These are phyloP conservation scores for Nemophila menziesii DNA, from an alignment of 257 asterid species.

Conservation along the genomic window DNA sequence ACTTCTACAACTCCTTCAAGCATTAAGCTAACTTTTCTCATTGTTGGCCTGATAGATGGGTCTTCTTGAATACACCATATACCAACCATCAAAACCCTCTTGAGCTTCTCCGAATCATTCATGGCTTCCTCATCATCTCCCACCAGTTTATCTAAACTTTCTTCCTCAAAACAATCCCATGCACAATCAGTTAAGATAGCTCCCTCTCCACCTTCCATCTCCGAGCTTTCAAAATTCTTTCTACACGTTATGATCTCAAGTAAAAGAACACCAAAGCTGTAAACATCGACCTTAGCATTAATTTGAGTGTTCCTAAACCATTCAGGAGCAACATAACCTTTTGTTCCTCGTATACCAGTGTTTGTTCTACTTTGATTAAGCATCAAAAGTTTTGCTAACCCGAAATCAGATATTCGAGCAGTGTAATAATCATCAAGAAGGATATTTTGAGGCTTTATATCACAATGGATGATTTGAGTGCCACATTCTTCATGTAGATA, in stretches of 20 bases:
- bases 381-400: slow-evolving; percentile 41
- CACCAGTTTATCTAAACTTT: slow-evolving; percentile 13
- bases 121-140: slow-evolving; percentile 6
- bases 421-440: slow-evolving; percentile 33
- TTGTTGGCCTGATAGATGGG: slow-evolving; percentile 39
- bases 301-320: slow-evolving; percentile 42
- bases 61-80: slow-evolving; percentile 67
- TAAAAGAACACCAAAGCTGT: slow-evolving; percentile 45
- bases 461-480: slow-evolving; percentile 42
- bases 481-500: slow-evolving; percentile 45
- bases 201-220: slow-evolving; percentile 15
- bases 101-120: slow-evolving; percentile 16
- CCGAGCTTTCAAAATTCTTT: slow-evolving; percentile 16
- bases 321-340: slow-evolving; percentile 57
- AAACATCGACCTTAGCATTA: slow-evolving; percentile 39
- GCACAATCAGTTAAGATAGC: slow-evolving; percentile 23
- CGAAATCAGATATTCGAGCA: slow-evolving; percentile 47
- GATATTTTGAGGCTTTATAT: slow-evolving; percentile 53
- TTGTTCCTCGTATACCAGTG: slow-evolving; percentile 40
- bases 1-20: slow-evolving; percentile 51
- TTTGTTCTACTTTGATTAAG: slow-evolving; percentile 30
- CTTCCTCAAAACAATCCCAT: slow-evolving; percentile 4
- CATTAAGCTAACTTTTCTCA: slow-evolving; percentile 39
- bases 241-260: slow-evolving; percentile 37
- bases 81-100: slow-evolving; percentile 40